Evolutionary conservation across 2,329 filamentous ascomycete genomes (phyloP), one percentile per base, ranked within the genome.

Genomic region (Claviceps spartinae): DNA sequence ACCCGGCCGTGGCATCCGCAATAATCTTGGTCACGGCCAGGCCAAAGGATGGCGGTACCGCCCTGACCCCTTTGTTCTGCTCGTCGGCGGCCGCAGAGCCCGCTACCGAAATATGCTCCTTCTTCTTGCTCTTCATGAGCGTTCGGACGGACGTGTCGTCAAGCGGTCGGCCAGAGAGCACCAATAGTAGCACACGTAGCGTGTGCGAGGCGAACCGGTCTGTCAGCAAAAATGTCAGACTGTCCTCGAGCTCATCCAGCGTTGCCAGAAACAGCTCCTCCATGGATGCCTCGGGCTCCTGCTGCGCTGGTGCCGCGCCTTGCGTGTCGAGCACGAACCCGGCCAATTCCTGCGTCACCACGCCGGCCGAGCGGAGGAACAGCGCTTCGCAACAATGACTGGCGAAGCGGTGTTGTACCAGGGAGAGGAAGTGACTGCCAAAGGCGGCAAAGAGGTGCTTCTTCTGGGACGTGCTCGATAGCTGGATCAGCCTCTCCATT

Each of bases 371-470:
- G 57, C 86, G 81, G 48, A 90, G 74, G 66, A 98, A 97, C 36
- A 98, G 76, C 26, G 88, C 88, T 70, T 98, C 93, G 65, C 90
- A 96, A 69, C 91, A 97, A 72, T 98, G 93, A 55, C 90, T 95
- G 5, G 93, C 93, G 62, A 98, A 98, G 18, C 93, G 85, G 69
- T 98, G 93, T 65, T 94, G 90, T 49, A 96, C 83, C 30, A 98
- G 78, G 60, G 90, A 85, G 54, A 91, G 73, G 68, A 97, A 95
- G 68, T 97, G 87, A 37, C 85, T 83, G 20, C 76, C 82, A 66
- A 97, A 96, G 45, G 86, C 88, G 57, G 81, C 79, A 65, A 97
- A 97, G 20, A 98, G 70, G 47, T 77, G 77, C 74, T 95, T 95
- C 67, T 95, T 83, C 69, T 97, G 93, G 18, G 73, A 71, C 36